Base-by-base conservation (phyloP, 139 green algal genomes). In the Chlamydomonas eustigma region DNA sequence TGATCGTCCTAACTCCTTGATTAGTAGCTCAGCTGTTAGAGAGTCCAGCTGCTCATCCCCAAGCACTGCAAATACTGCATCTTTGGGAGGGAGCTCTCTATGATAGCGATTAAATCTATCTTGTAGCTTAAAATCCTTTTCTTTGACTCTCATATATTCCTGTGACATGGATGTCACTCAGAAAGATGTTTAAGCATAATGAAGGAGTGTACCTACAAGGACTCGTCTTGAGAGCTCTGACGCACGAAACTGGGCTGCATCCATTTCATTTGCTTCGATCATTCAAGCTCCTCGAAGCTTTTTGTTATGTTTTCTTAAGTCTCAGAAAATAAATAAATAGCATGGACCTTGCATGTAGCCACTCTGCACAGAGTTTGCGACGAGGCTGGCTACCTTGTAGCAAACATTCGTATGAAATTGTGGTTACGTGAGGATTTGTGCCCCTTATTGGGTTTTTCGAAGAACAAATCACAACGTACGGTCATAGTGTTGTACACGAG, bases 1-100 rank as follows among this genome's bases (percentile, higher is more conserved):
- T 38, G 32, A 28, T 3, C 32, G 30, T 44, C 31, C 64, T 34
- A 72, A 34, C 25, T 72, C 4, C 30, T 72, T 72, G 30, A 72
- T 72, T 22, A 72, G 64, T 8, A 44, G 64, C 64, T 72, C 64
- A 8, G 64, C 64, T 72, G 64, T 72, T 5, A 4, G 31, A 37
- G 30, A 32, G 31, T 72, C 64, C 30, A 72, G 64, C 64, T 37
- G 31, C 64, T 44, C 64, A 6, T 44, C 64, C 28, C 3, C n/a
- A 3, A 72, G 64, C 3, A 72, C 64, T 3, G 64, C 64, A 8
- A 6, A 18, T 32, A 44, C 30, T 5, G 64, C 64, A 25, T 72
- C 64, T 4, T 22, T 6, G 52, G 52, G 52, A 4, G 52, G 18
- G 4, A 68, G 52, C 52, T 68, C 12, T 4, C 6, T 22, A 6